These are phyloP conservation scores for Lathyrus oleraceus DNA, from an alignment of 306 rosid genomes.

Conservation along the genomic window DNA sequence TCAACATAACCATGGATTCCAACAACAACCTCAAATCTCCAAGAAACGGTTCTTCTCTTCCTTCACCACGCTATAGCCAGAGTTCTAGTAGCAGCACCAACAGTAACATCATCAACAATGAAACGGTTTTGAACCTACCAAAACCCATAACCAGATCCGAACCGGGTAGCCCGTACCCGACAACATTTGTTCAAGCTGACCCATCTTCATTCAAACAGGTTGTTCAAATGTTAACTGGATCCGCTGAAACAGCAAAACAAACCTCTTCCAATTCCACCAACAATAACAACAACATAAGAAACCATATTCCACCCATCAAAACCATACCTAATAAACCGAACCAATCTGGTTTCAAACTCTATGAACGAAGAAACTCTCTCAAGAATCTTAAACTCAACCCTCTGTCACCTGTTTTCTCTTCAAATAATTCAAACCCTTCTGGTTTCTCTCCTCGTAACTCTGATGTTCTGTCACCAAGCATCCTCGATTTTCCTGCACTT, in stretches of 20 bases:
- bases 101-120: slow-evolving; percentile 34
- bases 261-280: slow-evolving; percentile 14
- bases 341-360: slow-evolving; percentile 76
- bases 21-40: slow-evolving; percentile 39
- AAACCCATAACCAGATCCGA: slow-evolving; percentile 74
- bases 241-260: slow-evolving; percentile 52
- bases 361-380: slow-evolving; percentile 76
- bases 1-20: slow-evolving; percentile 49
- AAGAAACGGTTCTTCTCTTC: slow-evolving; percentile 30
- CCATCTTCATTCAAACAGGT: slow-evolving; percentile 80
- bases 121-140: slow-evolving; percentile 5
- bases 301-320: slow-evolving; percentile 69
- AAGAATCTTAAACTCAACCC: slow-evolving; percentile 72
- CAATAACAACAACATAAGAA: not conserved
- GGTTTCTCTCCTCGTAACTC: slow-evolving; percentile 57
- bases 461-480: slow-evolving; percentile 78
- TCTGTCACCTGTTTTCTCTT: slow-evolving; percentile 49
- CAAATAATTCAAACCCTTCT: slow-evolving; percentile 29
- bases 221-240: slow-evolving; percentile 95
- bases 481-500: slow-evolving; percentile 76
- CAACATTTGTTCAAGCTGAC: slow-evolving; percentile 91
- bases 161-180: slow-evolving; percentile 68
- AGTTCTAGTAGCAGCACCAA: slow-evolving; percentile 38
- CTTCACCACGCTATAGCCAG: slow-evolving; percentile 39
- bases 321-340: slow-evolving; percentile 53